Evolutionary conservation across 129 eudicot genomes (phyloP).

Genomic region (Heracleum sosnowskyi): DNA sequence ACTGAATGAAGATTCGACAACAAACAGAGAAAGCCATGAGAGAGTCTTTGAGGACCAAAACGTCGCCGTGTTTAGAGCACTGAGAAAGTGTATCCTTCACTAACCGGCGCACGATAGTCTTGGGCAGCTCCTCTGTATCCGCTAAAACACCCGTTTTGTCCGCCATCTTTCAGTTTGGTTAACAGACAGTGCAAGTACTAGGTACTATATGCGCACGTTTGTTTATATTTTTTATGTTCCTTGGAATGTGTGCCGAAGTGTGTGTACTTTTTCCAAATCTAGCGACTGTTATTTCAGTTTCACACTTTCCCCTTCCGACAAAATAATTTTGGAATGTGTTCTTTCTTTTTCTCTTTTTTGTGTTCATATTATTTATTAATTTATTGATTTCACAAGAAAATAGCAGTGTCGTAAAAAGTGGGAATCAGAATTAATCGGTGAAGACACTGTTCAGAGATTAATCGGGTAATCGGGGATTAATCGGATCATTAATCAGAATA

Average conservation of each 20-base stretch:
- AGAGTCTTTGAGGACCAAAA: constrained; percentile 53
- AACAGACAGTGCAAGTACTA: neutral
- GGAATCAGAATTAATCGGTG: too few species aligned
- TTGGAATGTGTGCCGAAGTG: neutral
- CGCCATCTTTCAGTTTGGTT: constrained; percentile 11
- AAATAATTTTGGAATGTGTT: neutral
- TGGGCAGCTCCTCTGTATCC: constrained; percentile 79
- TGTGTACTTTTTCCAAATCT: neutral
- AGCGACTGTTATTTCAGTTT: neutral
- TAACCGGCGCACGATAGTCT: constrained; percentile 72
- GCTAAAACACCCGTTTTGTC: constrained; percentile 27
- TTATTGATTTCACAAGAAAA: too few species aligned
- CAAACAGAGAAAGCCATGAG: constrained; percentile 72
- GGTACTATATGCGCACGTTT: neutral
- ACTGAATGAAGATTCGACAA: constrained; percentile 17
- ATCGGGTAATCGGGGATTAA: too few species aligned
- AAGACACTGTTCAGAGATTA: too few species aligned
- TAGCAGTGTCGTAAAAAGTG: too few species aligned
- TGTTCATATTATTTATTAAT: too few species aligned
- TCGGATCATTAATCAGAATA: too few species aligned
- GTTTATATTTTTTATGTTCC: neutral
- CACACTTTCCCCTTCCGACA: neutral
- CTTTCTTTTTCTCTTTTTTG: too few species aligned
- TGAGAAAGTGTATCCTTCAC: constrained; percentile 84
- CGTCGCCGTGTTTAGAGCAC: constrained; percentile 51